phyloP scores from a whole-genome alignment of 2,329 filamentous ascomycete species.

The Fonsecaea pugnacius region DNA sequence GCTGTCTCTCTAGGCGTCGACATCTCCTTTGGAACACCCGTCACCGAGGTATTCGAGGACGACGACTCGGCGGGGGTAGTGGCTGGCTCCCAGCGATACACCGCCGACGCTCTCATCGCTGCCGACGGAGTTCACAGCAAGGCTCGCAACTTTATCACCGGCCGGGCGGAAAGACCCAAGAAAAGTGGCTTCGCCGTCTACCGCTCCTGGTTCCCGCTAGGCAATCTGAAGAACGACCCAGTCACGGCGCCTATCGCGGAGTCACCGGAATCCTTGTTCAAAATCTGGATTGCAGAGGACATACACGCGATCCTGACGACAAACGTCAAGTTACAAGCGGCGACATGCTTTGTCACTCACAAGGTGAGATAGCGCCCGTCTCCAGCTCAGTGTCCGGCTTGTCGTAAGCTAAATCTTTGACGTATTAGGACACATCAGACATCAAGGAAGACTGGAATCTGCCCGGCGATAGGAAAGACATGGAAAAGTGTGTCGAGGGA shows the following conservation, averaged over 20 bases:
- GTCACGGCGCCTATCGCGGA: slow-evolving; percentile 1
- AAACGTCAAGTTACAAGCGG: slow-evolving; percentile 53
- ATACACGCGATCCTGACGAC: slow-evolving; percentile 50
- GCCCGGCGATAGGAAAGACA: slow-evolving; percentile 57
- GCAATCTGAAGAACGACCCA: not conserved
- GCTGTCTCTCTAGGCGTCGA: slow-evolving; percentile 37
- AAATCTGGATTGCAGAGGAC: slow-evolving; percentile 57
- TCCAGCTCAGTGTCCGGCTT: not conserved
- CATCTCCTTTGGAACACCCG: slow-evolving; percentile 38
- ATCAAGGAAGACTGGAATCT: slow-evolving; percentile 62
- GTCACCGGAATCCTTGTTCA: not conserved
- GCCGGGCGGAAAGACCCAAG: slow-evolving; percentile 41
- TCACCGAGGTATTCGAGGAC: slow-evolving; percentile 41
- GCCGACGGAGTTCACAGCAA: slow-evolving; percentile 38
- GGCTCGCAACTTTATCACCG: slow-evolving; percentile 48
- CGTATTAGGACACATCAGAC: slow-evolving; percentile 52
- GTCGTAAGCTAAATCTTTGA: not conserved
- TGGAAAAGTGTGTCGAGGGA: slow-evolving; percentile 54
- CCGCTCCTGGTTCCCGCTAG: slow-evolving; percentile 10
- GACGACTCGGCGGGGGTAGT: slow-evolving; percentile 38
- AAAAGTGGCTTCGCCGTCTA: slow-evolving; percentile 38
- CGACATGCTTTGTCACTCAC: slow-evolving; percentile 61
- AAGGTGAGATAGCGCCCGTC: slow-evolving; percentile 40
- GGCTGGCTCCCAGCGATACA: slow-evolving; percentile 44
- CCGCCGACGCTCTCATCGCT: slow-evolving; percentile 35